phyloP scores from a whole-genome alignment of 129 eudicot genomes.

The Solidago caesia region DNA sequence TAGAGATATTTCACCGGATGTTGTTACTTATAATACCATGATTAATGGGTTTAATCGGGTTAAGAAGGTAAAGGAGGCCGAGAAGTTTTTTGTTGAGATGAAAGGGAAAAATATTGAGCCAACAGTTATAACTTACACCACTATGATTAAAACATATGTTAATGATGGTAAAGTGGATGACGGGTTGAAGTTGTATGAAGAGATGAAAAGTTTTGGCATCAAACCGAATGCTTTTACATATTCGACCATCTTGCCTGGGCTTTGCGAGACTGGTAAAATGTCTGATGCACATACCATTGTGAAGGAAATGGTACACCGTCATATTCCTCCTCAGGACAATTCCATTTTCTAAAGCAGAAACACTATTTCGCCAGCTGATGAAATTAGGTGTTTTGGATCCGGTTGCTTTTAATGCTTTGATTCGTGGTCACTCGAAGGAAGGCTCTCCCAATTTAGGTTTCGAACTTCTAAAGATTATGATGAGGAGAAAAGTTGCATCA shows the following conservation, averaged over 20 bases:
- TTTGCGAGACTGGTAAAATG: slow-evolving; percentile 73
- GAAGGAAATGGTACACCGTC: slow-evolving; percentile 73
- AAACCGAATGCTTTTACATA: slow-evolving; percentile 77
- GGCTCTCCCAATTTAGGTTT: slow-evolving; percentile 67
- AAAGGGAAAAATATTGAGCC: slow-evolving; percentile 74
- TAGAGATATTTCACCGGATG: slow-evolving; percentile 73
- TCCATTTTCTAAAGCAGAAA: slow-evolving; percentile 81
- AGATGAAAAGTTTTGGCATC: slow-evolving; percentile 68
- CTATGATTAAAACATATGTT: slow-evolving; percentile 86
- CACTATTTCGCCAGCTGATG: slow-evolving; percentile 71
- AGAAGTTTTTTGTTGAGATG: slow-evolving; percentile 75
- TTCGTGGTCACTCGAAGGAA: slow-evolving; percentile 71
- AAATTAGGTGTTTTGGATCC: slow-evolving; percentile 79
- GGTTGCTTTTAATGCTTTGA: slow-evolving; percentile 56
- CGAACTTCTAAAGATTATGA: slow-evolving; percentile 77
- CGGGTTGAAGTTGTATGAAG: slow-evolving; percentile 60
- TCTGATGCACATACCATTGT: slow-evolving; percentile 53
- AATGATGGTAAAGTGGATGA: slow-evolving; percentile 49
- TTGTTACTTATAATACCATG: slow-evolving; percentile 81
- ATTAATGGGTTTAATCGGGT: slow-evolving; percentile 69
- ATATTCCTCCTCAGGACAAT: slow-evolving; percentile 57
- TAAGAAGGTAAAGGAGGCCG: slow-evolving; percentile 66
- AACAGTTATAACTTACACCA: slow-evolving; percentile 72
- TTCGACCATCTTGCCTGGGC: slow-evolving; percentile 71
- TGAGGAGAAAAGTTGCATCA: slow-evolving; percentile 57